Evolutionary conservation across 495 filamentous ascomycete genomes (phyloP).

Genomic region (Cudoniella acicularis): DNA sequence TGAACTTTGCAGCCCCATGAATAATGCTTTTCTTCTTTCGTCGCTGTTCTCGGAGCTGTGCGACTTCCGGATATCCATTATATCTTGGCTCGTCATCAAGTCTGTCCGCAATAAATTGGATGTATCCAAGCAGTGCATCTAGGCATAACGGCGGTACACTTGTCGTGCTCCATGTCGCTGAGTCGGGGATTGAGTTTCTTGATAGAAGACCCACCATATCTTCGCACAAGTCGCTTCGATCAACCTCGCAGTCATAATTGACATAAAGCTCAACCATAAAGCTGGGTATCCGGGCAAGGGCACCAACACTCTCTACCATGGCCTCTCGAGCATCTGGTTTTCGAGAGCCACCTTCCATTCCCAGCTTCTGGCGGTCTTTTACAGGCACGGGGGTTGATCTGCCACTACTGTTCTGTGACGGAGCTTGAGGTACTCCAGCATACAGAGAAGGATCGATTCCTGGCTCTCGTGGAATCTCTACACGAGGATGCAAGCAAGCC

Average conservation of each 20-base stretch:
- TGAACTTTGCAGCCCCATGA: conserved; percentile 86
- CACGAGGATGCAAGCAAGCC: conserved; percentile 84
- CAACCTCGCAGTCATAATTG: conserved; percentile 97
- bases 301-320: conserved; percentile 96
- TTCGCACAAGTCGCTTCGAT: conserved; percentile 88
- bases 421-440: conserved; percentile 86
- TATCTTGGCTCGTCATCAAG: conserved; percentile 63
- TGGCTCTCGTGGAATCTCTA: conserved; percentile 87
- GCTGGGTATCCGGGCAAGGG: conserved; percentile 83
- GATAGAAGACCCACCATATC: conserved; percentile 92
- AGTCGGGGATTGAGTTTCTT: conserved; percentile 93
- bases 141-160: conserved; percentile 95
- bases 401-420: conserved; percentile 76
- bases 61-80: conserved; percentile 65
- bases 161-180: conserved; percentile 97
- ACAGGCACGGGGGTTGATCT: conserved; percentile 89
- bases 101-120: conserved; percentile 87
- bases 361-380: conserved; percentile 88
- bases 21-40: conserved; percentile 82
- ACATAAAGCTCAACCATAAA: conserved; percentile 95
- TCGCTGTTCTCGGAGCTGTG: conserved; percentile 62
- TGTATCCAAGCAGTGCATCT: conserved; percentile 83
- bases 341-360: conserved; percentile 85
- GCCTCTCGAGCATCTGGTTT: conserved; percentile 94
- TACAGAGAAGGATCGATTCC: conserved; percentile 91